These are phyloP conservation scores for Scedosporium aurantiacum DNA, from an alignment of 2,329 filamentous ascomycete genomes.

Conservation along the genomic window DNA sequence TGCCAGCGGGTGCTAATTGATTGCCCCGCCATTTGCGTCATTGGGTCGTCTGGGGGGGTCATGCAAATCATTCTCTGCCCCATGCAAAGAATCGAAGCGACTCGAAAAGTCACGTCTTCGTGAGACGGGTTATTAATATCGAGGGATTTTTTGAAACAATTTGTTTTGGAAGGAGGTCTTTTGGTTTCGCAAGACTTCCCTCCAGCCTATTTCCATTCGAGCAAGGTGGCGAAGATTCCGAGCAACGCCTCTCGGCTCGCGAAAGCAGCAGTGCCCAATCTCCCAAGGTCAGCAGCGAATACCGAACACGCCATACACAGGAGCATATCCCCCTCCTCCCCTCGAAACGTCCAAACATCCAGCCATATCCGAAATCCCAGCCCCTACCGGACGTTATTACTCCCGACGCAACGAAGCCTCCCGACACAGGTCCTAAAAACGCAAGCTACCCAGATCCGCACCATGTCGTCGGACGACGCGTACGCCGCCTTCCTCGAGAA, in stretches of 20 bases:
- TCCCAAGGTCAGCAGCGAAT: not conserved
- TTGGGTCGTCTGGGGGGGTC: not conserved
- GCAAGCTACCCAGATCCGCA: not conserved
- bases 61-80: not conserved
- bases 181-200: no score
- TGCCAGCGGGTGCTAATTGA: not conserved
- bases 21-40: not conserved
- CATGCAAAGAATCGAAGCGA: not conserved
- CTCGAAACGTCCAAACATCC: not conserved
- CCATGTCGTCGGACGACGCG: conserved; percentile 66
- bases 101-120: no score
- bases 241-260: not conserved
- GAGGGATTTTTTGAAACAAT: no score
- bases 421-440: not conserved
- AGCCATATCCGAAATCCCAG: not conserved
- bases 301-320: not conserved
- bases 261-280: not conserved
- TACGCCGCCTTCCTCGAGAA: conserved; percentile 81
- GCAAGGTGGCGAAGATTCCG: not conserved
- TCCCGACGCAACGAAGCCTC: not conserved
- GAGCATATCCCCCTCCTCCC: not conserved
- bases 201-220: not conserved
- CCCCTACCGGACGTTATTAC: not conserved
- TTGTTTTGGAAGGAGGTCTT: no score
- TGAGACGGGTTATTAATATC: no score